Evolutionary conservation across 352 stramenopile species (phyloP), one percentile per base, ranked within the genome.

Genomic region (Hyaloperonospora brassicae): DNA sequence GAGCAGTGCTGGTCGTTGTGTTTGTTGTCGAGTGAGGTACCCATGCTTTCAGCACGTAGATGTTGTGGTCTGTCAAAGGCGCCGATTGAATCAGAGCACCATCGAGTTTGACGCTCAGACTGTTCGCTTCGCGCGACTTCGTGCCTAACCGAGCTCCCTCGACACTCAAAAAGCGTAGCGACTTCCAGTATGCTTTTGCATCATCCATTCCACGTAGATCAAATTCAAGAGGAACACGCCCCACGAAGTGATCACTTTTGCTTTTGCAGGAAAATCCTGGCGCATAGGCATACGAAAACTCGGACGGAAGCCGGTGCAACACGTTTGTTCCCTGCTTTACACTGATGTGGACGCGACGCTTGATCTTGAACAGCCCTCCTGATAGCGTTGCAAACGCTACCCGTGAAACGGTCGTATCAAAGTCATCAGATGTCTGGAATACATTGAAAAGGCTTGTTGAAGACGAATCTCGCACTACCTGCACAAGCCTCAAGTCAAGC

Each of bases 301-400:
- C 68, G 6, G 62, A 72, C 31, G 77, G 76, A 25, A 88, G 63
- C 24, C 66, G 57, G 12, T 72, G 70, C 6, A 91, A 55, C 8
- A 84, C 50, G n/a, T 58, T 81, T 44, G 62, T 62, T 10, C 81
- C 81, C 46, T 70, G 70, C 35, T 78, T 84, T 11, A 90, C 47
- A 21, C 61, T 62, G 35, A 90, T 88, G 21, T 56, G 61, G 45
- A 64, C 73, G 39, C 51, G 64, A 17, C 71, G 51, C 36, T 79
- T 83, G 34, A 87, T 57, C 52, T 64, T 60, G 41, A 90, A 85
- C 9, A 88, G 42, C 5, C 80, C 80, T 22, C 80, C 80, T 0
- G 80, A 86, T 13, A 90, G 58, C 1, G 80, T 88, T 11, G 78
- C 76, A 52, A 84, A 87, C 9, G 80, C 80, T 6, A 90, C 77